Evolutionary conservation across 1,139 yeast genomes (phyloP).

Genomic region (Candida pseudoviswanathii): DNA sequence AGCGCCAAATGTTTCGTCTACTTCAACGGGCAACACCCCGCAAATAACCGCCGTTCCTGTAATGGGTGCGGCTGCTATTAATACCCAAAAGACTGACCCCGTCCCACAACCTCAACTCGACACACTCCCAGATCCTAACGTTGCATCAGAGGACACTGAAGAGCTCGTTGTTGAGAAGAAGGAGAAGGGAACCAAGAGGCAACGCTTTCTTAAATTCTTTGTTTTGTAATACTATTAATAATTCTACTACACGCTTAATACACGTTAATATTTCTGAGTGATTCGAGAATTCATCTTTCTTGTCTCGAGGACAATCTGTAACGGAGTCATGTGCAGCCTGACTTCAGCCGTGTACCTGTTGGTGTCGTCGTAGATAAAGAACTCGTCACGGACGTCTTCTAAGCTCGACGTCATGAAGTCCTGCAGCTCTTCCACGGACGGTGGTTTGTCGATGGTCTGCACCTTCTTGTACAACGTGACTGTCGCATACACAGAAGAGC

Average conservation of each 20-base stretch:
- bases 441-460: background rate
- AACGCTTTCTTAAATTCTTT: constrained; percentile 1
- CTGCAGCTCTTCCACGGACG: background rate
- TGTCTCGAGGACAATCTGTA: background rate
- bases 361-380: background rate
- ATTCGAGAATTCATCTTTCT: background rate
- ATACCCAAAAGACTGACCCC: background rate
- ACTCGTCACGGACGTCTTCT: constrained; percentile 1
- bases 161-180: background rate
- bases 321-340: background rate
- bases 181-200: background rate
- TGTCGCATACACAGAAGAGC: background rate
- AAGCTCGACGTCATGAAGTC: background rate
- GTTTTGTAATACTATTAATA: constrained; percentile 1
- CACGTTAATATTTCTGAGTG: background rate
- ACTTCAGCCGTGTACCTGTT: background rate
- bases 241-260: background rate
- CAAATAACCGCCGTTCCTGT: background rate
- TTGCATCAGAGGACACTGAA: background rate
- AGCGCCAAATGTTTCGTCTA: background rate
- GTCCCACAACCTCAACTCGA: background rate
- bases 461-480: background rate
- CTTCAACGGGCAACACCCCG: background rate
- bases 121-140: background rate
- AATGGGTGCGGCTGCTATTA: background rate